Base-by-base conservation (phyloP, 176 grass and related monocot genomes). In the Zea luxurians region DNA sequence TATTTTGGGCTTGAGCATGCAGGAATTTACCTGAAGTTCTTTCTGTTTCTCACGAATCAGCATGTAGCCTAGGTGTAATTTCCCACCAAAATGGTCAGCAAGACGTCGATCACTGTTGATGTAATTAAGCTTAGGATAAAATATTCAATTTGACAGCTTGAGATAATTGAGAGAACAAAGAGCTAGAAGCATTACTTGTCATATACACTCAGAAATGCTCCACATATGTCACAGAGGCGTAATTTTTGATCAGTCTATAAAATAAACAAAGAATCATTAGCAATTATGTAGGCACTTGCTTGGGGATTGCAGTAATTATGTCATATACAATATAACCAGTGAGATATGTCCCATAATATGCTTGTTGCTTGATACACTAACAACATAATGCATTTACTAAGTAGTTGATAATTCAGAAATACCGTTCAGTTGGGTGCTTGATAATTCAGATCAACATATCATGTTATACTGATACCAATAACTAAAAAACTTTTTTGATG, bases 31-130 rank as follows among this genome's bases (percentile, higher is more conserved):
- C 91, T 94, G 71, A 16, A 99, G 87, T 89, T 99, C 96, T 72
- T 66, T 70, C 77, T 90, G 78, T 78, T 99, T 99, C 50, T 99
- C 96, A 61, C 96, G 96, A 58, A 99, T 89, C 81, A 93, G 90
- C 88, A 99, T 87, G 36, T 99, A 99, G 12, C 96, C 96, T 83
- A 99, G 82, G 72, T 99, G 96, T 68, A 99, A 86, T 74, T 99
- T 99, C 61, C 96, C 96, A 86, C 96, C 96, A 93, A 99, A 99
- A 94, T 99, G 96, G 73, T 99, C 96, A 75, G 96, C 96, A 71
- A 99, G 80, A 46, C 96, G 96, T 55, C 96, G 96, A 72, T 99
- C 96, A 86, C 96, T 99, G 49, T 78, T 80, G 13, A 76, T 41
- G 66, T 60, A 76, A 5, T 35, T 65, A 64, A 9, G 62, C 64